Evolutionary conservation across 208 protist species (phyloP).

Genomic region (Trypanosoma lewisi): DNA sequence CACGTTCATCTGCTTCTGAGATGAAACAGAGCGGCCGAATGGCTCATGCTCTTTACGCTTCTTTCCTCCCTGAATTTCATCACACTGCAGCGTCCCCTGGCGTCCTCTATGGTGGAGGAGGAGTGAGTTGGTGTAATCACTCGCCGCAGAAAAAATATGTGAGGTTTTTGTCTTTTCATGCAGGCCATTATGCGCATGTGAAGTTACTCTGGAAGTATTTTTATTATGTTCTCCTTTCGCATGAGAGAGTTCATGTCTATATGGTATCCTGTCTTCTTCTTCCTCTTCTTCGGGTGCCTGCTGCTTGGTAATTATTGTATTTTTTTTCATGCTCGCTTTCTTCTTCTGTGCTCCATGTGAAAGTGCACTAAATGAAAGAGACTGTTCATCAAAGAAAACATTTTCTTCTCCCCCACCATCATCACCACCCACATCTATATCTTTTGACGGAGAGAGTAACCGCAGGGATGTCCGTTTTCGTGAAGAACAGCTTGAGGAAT

Average conservation of each 20-base stretch:
- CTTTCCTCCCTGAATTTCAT: constrained; percentile 10
- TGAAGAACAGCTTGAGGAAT: background rate
- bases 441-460: background rate
- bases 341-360: background rate
- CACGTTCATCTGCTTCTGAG: background rate
- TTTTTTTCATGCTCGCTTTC: background rate
- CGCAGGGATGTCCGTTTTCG: background rate
- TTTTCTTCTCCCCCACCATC: constrained; percentile 11
- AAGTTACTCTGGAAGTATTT: background rate
- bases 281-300: background rate
- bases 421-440: no score
- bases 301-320: no score
- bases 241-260: background rate
- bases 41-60: background rate
- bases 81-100: background rate
- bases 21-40: background rate
- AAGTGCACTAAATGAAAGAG: background rate
- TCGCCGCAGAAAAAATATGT: constrained; percentile 6
- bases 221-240: background rate
- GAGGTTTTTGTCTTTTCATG: background rate
- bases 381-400: constrained; percentile 22
- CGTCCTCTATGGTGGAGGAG: constrained; percentile 4
- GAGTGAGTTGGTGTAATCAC: constrained; percentile 19
- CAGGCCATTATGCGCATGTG: background rate
- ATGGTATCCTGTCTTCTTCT: no score